Base-by-base conservation (phyloP, 257 asterid species). In the Leonotis leonurus region DNA sequence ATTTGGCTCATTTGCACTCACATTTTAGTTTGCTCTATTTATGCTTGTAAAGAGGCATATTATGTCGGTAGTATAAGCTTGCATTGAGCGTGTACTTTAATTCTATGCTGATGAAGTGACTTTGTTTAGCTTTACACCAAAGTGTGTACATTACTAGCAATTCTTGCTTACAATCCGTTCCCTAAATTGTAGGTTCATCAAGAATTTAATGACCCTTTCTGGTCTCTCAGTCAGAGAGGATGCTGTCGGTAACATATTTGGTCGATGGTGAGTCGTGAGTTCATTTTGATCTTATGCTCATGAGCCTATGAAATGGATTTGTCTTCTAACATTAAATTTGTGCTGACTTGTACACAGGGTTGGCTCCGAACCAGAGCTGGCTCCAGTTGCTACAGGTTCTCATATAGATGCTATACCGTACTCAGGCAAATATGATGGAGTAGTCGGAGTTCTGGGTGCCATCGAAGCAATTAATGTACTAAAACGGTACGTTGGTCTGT, bases 401-500 rank as follows among this genome's bases (percentile, higher is more conserved):
- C 99, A 89, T 74, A 77, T 78, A 62, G 97, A 92, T 65, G 99
- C 97, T 53, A 92, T 89, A 72, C 99, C 99, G 14, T 92, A 78
- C 75, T 92, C 99, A 0, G 96, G 99, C 25, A 89, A 92, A 71
- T 92, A 89, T 75, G 97, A 89, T 68, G 99, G 97, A 13, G 95
- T 92, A 18, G 83, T 92, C 71, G 99, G 99, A 18, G 99, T 92
- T 29, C 74, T 92, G 79, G 97, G 99, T 79, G 99, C 97, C 45
- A 85, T 86, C 40, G 99, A 92, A 84, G 94, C 99, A 79, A 78
- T 92, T 68, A 87, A 87, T 69, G 95, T 83, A 22, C 84, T 92
- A 26, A 85, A 86, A 62, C 71, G 91, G 97, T 87, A 73, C 37
- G 79, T 58, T 40, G 30, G 33, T 45, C 36, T 43, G 49, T 3